Percentiles rank a stretch among this genome's conserved stretches.
These are phyloP conservation scores for Tetramitus jugosus DNA, from an alignment of 208 protist species.

Conservation along the genomic window DNA sequence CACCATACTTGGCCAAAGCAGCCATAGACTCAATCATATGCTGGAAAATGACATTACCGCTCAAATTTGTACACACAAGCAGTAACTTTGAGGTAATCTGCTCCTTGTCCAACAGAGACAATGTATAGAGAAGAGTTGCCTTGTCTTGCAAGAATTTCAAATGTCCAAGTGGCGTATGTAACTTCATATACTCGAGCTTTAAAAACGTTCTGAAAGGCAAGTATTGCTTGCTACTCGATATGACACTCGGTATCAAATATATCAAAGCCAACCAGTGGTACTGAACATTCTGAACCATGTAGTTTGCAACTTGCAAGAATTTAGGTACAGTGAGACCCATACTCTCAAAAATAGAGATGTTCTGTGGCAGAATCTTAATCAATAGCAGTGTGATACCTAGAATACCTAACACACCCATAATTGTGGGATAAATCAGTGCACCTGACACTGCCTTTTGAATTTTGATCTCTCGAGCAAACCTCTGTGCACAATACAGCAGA, in stretches of 20 bases:
- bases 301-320: conserved; percentile 2
- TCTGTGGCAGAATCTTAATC: conserved; percentile 19
- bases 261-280: conserved; percentile 26
- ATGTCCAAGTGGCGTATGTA: conserved; percentile 22
- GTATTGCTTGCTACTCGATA: not conserved
- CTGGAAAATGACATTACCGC: conserved; percentile 6
- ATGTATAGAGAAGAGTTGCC: conserved; percentile 20
- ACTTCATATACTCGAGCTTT: conserved; percentile 13
- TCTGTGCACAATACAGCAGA: conserved; percentile 17
- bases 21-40: conserved; percentile 28
- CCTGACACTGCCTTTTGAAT: conserved; percentile 5
- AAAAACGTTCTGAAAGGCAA: conserved; percentile 24
- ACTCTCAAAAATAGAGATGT: conserved; percentile 23
- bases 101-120: conserved; percentile 23
- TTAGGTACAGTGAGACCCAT: conserved; percentile 18
- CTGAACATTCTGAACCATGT: not conserved
- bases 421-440: conserved; percentile 25
- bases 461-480: conserved; percentile 25
- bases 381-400: conserved; percentile 13
- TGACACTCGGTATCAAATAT: conserved; percentile 10
- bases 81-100: conserved; percentile 26
- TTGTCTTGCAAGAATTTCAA: conserved; percentile 24
- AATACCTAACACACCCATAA: conserved; percentile 4
- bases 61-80: conserved; percentile 5
- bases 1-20: conserved; percentile 20